Evolutionary conservation across 164 flowering plant species (phyloP), one percentile per base, ranked within the genome.

Genomic region (Cinnamomum chago): DNA sequence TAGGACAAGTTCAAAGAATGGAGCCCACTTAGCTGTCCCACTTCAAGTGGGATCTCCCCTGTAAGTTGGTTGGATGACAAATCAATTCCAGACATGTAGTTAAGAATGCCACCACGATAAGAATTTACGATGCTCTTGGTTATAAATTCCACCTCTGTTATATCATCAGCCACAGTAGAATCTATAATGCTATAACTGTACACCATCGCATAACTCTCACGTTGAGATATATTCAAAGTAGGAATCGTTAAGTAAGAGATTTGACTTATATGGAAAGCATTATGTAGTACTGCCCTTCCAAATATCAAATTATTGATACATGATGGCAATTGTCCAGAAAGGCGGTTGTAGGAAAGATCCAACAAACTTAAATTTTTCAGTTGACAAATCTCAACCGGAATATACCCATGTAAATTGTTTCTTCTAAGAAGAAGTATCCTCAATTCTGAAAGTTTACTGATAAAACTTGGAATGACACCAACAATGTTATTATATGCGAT

Each of bases 11-110:
- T 75, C 33, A 82, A 50, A 1, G 33, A 52, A 4, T n/a, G 73
- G 15, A 76, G 51, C 3, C 23, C 28, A 13, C 6, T 65, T 11
- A 79, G 65, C 20, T 79, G 23, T 30, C 80, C 82, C 15, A 79
- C 58, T 52, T 82, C 78, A 0, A n/a, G 65, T 22, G 84, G 84
- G 20, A 82, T 74, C 12, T 25, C 23, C 10, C 80, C 80, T 0
- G 58, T 70, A 62, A 82, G 35, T 10, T 68, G 58, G 64, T 82
- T 82, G 58, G 28, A 51, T 2, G 84, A 82, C 5, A 82, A 71
- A 71, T 82, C 81, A 7, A 82, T 33, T 50, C 80, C 82, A 17
- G 60, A 55, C 60, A 55, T 55, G n/a, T 3, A 55, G n/a, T 55
- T 55, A 2, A 55, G 20, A 18, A 55, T 3, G 60, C 20, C 60